Base-by-base conservation (phyloP, 176 grass and related monocot genomes). In the Hyparrhenia diplandra region DNA sequence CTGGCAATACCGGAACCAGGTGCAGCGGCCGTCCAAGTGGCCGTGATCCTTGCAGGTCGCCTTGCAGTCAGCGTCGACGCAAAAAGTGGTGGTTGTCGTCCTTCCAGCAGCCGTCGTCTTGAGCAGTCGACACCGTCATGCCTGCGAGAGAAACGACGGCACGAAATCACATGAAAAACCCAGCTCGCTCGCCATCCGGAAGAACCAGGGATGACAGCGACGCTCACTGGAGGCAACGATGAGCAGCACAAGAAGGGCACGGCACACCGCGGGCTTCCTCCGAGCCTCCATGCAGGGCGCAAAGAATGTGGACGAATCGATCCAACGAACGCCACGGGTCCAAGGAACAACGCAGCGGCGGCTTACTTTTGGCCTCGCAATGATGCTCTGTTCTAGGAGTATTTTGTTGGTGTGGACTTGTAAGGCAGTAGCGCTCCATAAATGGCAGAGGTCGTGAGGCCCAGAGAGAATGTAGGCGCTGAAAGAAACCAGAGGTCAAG, bases 281-380 rank as follows among this genome's bases (percentile, higher is more conserved):
- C 80, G 20, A 51, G n/a, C 69, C 29, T 84, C 75, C 87, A 84
- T 84, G 60, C n/a, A n/a, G n/a, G n/a, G 47, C 8, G 8, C 72
- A 35, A 46, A 63, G 4, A 21, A 8, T 24, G 9, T 21, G 23
- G 21, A 70, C 7, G 29, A 57, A 35, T 28, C 57, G 24, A 35
- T 10, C 8, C n/a, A n/a, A n/a, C n/a, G 21, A n/a, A 57, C 52
- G 3, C 13, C n/a, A 71, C 12, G 30, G 55, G 21, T 28, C 34
- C 12, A 35, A 30, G 42, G 69, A 74, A 41, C 25, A 2, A 2
- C 31, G 13, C 60, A 64, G n/a, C 39, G 6, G n/a, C 20, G 31
- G 13, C 13, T 12, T 13, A 6, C 18, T 8, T 2, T 14, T 5
- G 30, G 68, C 28, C 49, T 66, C 68, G 28, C n/a, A n/a, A n/a